phyloP scores from a whole-genome alignment of 495 filamentous ascomycete genomes.

The Trichoderma gamsii region DNA sequence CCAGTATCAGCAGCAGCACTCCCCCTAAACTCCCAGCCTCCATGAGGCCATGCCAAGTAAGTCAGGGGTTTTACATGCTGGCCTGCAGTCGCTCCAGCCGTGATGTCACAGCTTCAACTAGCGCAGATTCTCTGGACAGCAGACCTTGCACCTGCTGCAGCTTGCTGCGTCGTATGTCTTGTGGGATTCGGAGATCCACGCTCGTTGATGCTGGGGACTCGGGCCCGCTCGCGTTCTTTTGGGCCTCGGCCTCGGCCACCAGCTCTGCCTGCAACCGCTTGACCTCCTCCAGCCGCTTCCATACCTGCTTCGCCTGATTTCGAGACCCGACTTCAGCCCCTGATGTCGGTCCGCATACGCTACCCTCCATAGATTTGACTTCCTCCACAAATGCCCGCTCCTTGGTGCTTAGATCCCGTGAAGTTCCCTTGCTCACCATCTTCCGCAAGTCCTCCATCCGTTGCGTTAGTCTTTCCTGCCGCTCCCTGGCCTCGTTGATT shows the following conservation, averaged over 20 bases:
- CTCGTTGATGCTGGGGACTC: constrained; percentile 22
- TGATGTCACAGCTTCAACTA: constrained; percentile 47
- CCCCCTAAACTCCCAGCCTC: not conserved
- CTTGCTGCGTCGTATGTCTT: constrained; percentile 61
- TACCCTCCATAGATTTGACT: constrained; percentile 45
- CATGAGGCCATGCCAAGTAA: not conserved
- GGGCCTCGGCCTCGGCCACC: constrained; percentile 40
- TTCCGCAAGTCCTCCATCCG: constrained; percentile 59
- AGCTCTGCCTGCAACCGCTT: constrained; percentile 44
- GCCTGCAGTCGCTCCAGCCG: constrained; percentile 45
- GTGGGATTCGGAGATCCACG: constrained; percentile 47
- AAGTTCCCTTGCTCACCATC: constrained; percentile 52
- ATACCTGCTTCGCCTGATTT: constrained; percentile 31
- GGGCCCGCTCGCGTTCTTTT: constrained; percentile 25
- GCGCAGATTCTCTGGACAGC: constrained; percentile 60
- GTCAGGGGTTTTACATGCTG: not conserved
- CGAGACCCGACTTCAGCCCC: constrained; percentile 18
- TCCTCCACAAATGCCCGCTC: constrained; percentile 64
- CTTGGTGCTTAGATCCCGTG: constrained; percentile 64
- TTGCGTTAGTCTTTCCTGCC: constrained; percentile 52
- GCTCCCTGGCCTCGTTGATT: constrained; percentile 51
- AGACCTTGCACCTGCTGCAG: constrained; percentile 62
- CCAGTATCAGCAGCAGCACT: not conserved
- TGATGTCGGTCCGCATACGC: constrained; percentile 38
- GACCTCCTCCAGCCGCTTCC: constrained; percentile 45